Percentiles rank a stretch among this genome's conserved stretches.
phyloP scores from a whole-genome alignment of 768 basidiomycete genomes.

The Boletus insuetus region DNA sequence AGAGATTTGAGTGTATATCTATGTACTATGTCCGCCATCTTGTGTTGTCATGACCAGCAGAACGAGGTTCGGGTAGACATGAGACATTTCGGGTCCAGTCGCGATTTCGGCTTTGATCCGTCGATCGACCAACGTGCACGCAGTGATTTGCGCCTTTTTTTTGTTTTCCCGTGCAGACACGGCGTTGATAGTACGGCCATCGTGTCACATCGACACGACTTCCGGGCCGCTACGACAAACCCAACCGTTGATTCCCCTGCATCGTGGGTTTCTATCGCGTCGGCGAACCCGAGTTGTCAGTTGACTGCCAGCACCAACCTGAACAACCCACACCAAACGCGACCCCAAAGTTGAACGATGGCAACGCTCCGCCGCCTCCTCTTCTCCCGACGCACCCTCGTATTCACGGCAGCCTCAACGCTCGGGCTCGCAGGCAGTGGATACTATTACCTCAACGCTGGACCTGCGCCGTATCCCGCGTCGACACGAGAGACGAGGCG shows the following conservation, averaged over 20 bases:
- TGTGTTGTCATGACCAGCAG: background rate
- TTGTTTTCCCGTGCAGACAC: too few species aligned
- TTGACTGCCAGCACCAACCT: too few species aligned
- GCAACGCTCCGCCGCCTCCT: slow-evolving; percentile 26
- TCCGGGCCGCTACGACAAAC: background rate
- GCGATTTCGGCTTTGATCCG: too few species aligned
- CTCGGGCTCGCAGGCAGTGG: slow-evolving; percentile 53
- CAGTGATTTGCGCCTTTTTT: background rate
- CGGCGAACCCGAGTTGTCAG: background rate
- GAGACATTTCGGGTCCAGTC: background rate
- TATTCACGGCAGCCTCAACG: slow-evolving; percentile 51
- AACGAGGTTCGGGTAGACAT: too few species aligned
- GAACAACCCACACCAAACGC: too few species aligned
- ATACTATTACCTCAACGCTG: slow-evolving; percentile 73
- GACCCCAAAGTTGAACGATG: background rate
- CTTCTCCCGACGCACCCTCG: slow-evolving; percentile 57
- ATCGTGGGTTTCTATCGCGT: background rate
- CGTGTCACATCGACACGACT: background rate
- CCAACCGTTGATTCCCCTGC: too few species aligned
- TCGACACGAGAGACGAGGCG: slow-evolving; percentile 66
- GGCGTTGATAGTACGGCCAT: too few species aligned
- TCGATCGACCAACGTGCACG: background rate
- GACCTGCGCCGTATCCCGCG: slow-evolving; percentile 55
- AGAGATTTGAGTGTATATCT: background rate
- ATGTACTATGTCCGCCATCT: background rate